phyloP scores from a whole-genome alignment of 192 early-diverging fungal species.

The Globomyces pollinis-pini region DNA sequence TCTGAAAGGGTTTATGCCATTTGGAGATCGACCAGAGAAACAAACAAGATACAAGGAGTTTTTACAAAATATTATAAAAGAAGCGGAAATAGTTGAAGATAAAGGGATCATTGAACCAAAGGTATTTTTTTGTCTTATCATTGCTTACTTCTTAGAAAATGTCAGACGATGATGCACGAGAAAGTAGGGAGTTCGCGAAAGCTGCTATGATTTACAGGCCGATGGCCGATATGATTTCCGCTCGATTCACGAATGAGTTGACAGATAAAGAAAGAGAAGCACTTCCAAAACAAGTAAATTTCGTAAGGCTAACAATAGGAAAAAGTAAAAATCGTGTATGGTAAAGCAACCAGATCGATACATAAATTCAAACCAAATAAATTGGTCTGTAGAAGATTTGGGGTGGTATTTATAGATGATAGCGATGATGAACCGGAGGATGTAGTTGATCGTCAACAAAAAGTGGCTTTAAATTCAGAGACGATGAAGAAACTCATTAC shows the following conservation, averaged over 20 bases:
- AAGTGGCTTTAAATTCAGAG: constrained; percentile 27
- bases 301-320: background rate
- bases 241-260: constrained; percentile 61
- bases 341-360: constrained; percentile 47
- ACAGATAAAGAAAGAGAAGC: constrained; percentile 1
- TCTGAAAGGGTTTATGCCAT: constrained; percentile 74
- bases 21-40: constrained; percentile 58
- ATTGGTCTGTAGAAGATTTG: constrained; percentile 72
- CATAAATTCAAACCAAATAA: constrained; percentile 56
- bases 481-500: constrained; percentile 32
- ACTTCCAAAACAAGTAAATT: background rate
- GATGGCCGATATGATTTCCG: constrained; percentile 58
- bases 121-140: too few relatives aligned
- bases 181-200: constrained; percentile 65
- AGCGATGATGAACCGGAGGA: constrained; percentile 17
- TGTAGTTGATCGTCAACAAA: constrained; percentile 9
- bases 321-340: constrained; percentile 57
- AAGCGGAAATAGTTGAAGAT: background rate
- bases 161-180: constrained; percentile 36
- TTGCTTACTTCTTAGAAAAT: constrained; percentile 18
- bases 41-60: constrained; percentile 67
- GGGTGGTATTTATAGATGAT: constrained; percentile 35
- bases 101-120: background rate
- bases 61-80: constrained; percentile 39
- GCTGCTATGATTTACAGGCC: constrained; percentile 71